Evolutionary conservation across 1,284 basidiomycete species (phyloP).

Genomic region (Ceratobasidium sp.): DNA sequence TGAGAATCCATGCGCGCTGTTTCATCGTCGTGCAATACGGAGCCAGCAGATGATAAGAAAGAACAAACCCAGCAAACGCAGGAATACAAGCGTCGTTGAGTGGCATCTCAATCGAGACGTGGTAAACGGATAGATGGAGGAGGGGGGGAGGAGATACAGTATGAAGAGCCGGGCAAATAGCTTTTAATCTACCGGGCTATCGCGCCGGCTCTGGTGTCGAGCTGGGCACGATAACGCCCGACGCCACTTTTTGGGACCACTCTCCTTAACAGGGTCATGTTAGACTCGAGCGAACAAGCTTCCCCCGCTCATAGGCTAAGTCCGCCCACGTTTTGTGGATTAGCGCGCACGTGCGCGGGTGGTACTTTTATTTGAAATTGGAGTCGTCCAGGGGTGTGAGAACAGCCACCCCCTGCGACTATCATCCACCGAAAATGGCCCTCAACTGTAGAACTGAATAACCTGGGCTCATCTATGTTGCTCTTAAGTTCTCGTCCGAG

Average conservation of each 20-base stretch:
- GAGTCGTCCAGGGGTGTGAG: neutral
- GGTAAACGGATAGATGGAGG: neutral
- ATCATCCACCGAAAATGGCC: no score
- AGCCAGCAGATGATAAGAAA: constrained; percentile 58
- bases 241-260: neutral
- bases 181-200: constrained; percentile 10
- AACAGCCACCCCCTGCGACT: constrained; percentile 9
- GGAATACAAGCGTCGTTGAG: constrained; percentile 7
- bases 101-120: neutral
- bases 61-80: constrained; percentile 50
- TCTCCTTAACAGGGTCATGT: neutral
- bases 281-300: neutral
- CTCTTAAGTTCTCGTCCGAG: no score
- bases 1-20: constrained; percentile 69
- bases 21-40: constrained; percentile 59
- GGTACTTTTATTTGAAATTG: constrained; percentile 4
- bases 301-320: neutral
- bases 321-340: constrained; percentile 5
- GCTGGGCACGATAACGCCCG: constrained; percentile 17
- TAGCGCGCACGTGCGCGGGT: constrained; percentile 13
- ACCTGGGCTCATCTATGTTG: no score
- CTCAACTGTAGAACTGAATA: no score
- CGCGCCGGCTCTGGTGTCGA: constrained; percentile 20
- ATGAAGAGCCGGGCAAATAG: neutral
- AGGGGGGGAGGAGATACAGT: neutral